Evolutionary conservation across 139 green algal genomes (phyloP).

Genomic region (Chlamydomonas sphaeroides): DNA sequence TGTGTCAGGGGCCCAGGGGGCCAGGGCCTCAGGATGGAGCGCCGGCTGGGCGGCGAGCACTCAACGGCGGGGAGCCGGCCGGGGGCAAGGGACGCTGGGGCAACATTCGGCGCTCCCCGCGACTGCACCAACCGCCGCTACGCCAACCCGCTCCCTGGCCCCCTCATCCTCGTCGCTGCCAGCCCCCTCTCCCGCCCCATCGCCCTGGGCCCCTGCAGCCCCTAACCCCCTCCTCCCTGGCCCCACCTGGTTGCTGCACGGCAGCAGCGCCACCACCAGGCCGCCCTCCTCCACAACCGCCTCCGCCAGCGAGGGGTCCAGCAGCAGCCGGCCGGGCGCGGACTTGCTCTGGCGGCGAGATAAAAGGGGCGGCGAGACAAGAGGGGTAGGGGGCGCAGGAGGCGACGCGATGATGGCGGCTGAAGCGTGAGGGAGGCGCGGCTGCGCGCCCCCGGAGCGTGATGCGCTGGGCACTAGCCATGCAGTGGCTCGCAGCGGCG

Average conservation of each 20-base stretch:
- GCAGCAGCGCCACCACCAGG: constrained; percentile 68
- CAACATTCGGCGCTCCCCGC: no score
- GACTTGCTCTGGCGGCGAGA: constrained; percentile 41
- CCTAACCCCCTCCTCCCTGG: not conserved
- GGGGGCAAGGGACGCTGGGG: no score
- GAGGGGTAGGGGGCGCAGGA: not conserved
- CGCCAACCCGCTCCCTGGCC: no score
- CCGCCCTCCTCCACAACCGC: constrained; percentile 54
- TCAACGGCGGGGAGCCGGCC: no score
- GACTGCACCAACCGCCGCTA: no score
- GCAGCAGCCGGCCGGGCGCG: constrained; percentile 60
- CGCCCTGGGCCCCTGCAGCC: not conserved
- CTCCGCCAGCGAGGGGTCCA: constrained; percentile 73
- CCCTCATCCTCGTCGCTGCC: not conserved
- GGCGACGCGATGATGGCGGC: not conserved
- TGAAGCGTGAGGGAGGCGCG: no score
- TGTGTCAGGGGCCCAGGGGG: not conserved
- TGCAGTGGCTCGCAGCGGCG: no score
- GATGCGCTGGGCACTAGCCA: no score
- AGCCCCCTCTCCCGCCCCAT: not conserved
- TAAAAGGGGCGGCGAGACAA: no score
- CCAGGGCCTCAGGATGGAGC: not conserved
- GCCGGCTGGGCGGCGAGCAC: no score
- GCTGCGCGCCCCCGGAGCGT: no score
- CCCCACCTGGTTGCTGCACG: constrained; percentile 57